Percentiles rank a stretch among this genome's conserved stretches.
These are phyloP conservation scores for Westerdykella sp. DNA, from an alignment of 2,329 filamentous ascomycete species.

Conservation along the genomic window DNA sequence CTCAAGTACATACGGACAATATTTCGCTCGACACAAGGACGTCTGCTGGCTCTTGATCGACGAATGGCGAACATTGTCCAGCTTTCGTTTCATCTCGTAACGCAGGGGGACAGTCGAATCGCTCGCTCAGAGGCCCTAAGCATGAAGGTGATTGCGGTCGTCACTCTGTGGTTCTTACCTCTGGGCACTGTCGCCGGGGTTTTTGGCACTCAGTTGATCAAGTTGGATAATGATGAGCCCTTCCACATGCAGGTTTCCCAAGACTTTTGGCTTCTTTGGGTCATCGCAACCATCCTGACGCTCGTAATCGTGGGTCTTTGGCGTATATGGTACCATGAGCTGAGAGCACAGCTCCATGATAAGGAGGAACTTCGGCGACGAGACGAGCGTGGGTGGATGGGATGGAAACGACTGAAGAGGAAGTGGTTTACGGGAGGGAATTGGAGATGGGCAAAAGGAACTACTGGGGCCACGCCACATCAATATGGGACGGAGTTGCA, in stretches of 20 bases:
- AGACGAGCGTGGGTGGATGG: conserved; percentile 9
- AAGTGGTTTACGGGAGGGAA: too few relatives aligned
- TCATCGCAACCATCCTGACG: conserved; percentile 21
- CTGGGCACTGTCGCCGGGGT: conserved; percentile 30
- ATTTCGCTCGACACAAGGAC: conserved; percentile 31
- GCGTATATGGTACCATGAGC: conserved; percentile 20
- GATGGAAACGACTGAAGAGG: conserved; percentile 11
- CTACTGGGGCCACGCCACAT: too few relatives aligned
- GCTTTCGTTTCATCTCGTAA: conserved; percentile 38
- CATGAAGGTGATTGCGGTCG: conserved; percentile 44
- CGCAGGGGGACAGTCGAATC: conserved; percentile 33
- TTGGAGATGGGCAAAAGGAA: too few relatives aligned
- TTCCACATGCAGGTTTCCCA: conserved; percentile 18
- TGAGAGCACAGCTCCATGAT: conserved; percentile 8
- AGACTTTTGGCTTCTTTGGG: conserved; percentile 29
- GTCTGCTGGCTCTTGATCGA: conserved; percentile 31
- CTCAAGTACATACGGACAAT: conserved; percentile 27
- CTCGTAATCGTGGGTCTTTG: conserved; percentile 15
- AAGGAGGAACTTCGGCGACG: conserved; percentile 2
- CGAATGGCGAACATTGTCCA: conserved; percentile 37
- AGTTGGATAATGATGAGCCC: conserved; percentile 13
- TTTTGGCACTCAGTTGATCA: conserved; percentile 28
- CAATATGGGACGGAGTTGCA: too few relatives aligned
- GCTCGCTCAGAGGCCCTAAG: conserved; percentile 37
- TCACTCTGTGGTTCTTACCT: conserved; percentile 42